These are phyloP conservation scores for Erodium maritimum DNA, from an alignment of 345 rosid species.

Conservation along the genomic window DNA sequence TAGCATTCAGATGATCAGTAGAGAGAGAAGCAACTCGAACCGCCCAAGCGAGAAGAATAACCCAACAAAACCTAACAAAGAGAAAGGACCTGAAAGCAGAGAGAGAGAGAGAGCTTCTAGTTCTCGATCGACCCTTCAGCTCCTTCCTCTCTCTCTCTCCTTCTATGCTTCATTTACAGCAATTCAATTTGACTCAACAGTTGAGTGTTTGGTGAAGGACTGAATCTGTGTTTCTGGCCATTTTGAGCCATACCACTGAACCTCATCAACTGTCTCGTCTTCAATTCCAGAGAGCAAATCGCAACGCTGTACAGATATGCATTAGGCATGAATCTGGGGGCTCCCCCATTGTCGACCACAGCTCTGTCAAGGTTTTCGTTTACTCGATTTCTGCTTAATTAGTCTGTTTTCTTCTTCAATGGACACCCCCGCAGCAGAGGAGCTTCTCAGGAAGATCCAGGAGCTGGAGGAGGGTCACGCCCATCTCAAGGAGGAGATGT, in stretches of 20 bases:
- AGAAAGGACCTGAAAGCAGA: no score
- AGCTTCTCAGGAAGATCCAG: conserved; percentile 73
- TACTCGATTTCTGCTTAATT: not conserved
- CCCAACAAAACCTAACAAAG: no score
- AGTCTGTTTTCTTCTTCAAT: no score
- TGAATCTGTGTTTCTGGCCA: not conserved
- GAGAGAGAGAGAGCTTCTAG: not conserved
- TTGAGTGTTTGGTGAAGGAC: no score
- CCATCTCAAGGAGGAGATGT: conserved; percentile 69
- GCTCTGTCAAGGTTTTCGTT: not conserved
- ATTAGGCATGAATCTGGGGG: not conserved
- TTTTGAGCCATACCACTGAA: not conserved
- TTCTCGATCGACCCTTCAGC: no score
- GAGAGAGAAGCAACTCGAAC: no score
- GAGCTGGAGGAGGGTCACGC: conserved; percentile 83
- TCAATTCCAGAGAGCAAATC: no score
- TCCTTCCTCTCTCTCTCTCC: no score
- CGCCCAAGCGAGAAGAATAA: no score
- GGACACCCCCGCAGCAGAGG: conserved; percentile 69
- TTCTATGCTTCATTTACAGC: not conserved
- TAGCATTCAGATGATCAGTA: no score
- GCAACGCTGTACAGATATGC: not conserved
- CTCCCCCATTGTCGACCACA: no score
- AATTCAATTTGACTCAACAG: not conserved
- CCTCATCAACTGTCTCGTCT: no score